Base-by-base conservation (phyloP, 2,329 filamentous ascomycete genomes). In the Diaporthe amygdali region DNA sequence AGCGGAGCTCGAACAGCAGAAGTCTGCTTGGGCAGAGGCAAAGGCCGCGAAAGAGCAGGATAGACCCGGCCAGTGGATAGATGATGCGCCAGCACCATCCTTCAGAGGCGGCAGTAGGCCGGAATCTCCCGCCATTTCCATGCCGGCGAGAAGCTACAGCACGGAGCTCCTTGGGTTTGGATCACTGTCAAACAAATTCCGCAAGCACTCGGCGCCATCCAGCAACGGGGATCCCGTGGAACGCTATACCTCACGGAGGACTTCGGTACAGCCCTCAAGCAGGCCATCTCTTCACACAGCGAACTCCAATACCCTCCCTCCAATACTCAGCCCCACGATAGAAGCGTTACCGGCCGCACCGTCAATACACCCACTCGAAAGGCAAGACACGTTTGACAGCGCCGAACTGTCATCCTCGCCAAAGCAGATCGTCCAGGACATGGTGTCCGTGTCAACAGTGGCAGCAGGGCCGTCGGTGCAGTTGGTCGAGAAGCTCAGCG, bases 401-500 rank as follows among this genome's bases (percentile, higher is more conserved):
- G 80, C 86, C 30, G 88, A 89, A 61, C 51, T 41, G 30, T 86
- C 83, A 20, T 87, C 87, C 0, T 92, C 90, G 3, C 91, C 91
- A 1, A 90, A 90, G 47, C 91, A 92, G 71, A 90, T 92, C 8
- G 88, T 93, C 71, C 93, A 95, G 75, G 95, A 97, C 77, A 93
- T 97, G 84, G 89, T 96, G 37, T 97, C 94, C 2, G 93, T 94
- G 8, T 97, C 95, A 0, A 98, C 96, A 0, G 93, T 94, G 10
- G 96, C 92, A 0, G 95, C 96, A 0, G 96, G 96, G 0, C 96
- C 96, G 0, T 96, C 93, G 0, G 96, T 99, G 1, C 96, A 98
- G 82, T 89, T 99, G 0, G 95, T 99, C 20, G 96, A 98, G 82
- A 90, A 96, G 67, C 97, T 99, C 94, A 97, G 94, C 78, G 94